Conservation (phyloP, 768 basidiomycete genomes). For the Termitomyces sp. region DNA sequence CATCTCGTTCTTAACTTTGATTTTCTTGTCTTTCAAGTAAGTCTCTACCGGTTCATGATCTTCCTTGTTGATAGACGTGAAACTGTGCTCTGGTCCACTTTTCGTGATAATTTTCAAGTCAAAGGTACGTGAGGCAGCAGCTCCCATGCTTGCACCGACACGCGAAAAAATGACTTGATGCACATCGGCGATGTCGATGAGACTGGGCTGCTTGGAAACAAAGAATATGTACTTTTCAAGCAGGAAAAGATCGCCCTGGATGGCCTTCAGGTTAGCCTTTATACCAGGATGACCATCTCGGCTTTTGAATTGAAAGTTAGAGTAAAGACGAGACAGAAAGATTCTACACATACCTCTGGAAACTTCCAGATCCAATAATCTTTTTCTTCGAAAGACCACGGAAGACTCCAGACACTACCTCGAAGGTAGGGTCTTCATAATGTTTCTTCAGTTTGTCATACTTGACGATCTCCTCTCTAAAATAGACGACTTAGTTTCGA, state of each 20-base stretch:
- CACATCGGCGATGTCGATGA: constrained; percentile 87
- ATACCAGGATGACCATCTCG: constrained; percentile 90
- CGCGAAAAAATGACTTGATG: constrained; percentile 90
- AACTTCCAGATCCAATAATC: constrained; percentile 80
- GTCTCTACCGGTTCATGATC: constrained; percentile 83
- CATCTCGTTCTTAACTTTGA: constrained; percentile 94
- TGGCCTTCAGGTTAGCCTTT: constrained; percentile 96
- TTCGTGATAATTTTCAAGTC: constrained; percentile 89
- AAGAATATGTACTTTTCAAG: constrained; percentile 98
- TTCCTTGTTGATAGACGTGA: constrained; percentile 93
- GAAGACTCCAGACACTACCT: constrained; percentile 93
- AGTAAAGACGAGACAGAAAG: neutral
- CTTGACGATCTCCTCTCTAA: constrained; percentile 69
- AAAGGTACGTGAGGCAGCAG: constrained; percentile 85
- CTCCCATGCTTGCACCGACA: constrained; percentile 79
- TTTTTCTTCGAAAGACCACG: constrained; percentile 88
- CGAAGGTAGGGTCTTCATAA: constrained; percentile 93
- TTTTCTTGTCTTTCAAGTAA: constrained; percentile 86
- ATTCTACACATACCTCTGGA: constrained; percentile 57
- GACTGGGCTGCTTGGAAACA: constrained; percentile 90
- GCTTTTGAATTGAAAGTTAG: constrained; percentile 30
- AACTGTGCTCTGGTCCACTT: constrained; percentile 78
- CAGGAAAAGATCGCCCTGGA: constrained; percentile 95
- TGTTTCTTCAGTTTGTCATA: constrained; percentile 86
- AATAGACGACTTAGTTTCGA: neutral